These are phyloP conservation scores for Apiospora hydei DNA, from an alignment of 2,329 filamentous ascomycete species.

Conservation along the genomic window DNA sequence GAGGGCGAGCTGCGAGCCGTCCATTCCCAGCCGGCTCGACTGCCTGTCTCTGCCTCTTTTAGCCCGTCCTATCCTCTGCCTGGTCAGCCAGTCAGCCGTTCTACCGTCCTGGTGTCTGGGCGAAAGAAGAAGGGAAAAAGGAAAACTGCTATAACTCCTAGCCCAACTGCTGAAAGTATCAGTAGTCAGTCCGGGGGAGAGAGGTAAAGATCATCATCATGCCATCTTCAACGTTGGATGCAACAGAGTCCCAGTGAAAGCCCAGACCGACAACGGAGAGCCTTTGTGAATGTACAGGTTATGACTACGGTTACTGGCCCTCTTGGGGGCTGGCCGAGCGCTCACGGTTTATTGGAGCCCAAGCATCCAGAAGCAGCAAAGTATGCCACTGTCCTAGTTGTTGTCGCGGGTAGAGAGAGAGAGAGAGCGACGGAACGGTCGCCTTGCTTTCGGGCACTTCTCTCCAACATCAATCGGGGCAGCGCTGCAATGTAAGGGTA, in stretches of 20 bases:
- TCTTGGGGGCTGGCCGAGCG: neutral
- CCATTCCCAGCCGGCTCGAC: neutral
- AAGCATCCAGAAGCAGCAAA: neutral
- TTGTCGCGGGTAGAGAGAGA: neutral
- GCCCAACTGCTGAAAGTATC: neutral
- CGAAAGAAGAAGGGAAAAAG: no score
- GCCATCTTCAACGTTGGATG: conserved; percentile 7
- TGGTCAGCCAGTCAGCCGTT: neutral
- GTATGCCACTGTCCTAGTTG: neutral
- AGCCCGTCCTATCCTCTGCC: neutral
- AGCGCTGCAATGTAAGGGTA: neutral
- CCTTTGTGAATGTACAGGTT: neutral
- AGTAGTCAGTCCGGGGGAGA: neutral
- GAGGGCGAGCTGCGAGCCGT: no score
- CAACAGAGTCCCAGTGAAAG: neutral
- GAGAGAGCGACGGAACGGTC: no score
- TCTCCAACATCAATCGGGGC: neutral
- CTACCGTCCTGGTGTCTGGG: conserved; percentile 15
- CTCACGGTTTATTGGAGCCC: neutral
- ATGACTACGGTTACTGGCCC: neutral
- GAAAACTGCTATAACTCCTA: neutral
- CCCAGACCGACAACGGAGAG: conserved; percentile 10
- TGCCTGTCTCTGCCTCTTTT: conserved; percentile 1
- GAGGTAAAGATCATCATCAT: conserved; percentile 5
- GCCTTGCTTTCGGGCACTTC: neutral